Evolutionary conservation across 1,139 yeast genomes (phyloP).

Genomic region (Yamadazyma dushanensis): DNA sequence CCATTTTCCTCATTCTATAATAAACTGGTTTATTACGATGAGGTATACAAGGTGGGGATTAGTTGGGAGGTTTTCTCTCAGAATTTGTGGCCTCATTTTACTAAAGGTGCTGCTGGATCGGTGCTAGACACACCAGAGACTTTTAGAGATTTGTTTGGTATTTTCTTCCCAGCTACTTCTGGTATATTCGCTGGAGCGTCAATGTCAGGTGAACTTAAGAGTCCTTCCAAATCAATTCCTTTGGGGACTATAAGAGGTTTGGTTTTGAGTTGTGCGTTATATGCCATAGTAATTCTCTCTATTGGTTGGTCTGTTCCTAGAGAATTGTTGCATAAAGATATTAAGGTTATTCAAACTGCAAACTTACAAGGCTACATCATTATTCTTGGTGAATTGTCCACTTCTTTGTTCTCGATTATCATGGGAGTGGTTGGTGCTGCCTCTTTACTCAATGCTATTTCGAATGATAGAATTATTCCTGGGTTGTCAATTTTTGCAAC

Average conservation of each 20-base stretch:
- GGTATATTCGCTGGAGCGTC: slow-evolving; percentile 99
- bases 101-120: slow-evolving; percentile 91
- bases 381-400: slow-evolving; percentile 84
- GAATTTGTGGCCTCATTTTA: slow-evolving; percentile 76
- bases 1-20: slow-evolving; percentile 75
- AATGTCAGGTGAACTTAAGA: slow-evolving; percentile 91
- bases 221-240: slow-evolving; percentile 88
- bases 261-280: slow-evolving; percentile 69
- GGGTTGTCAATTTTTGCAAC: slow-evolving; percentile 61
- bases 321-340: slow-evolving; percentile 68
- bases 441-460: slow-evolving; percentile 82
- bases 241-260: slow-evolving; percentile 86
- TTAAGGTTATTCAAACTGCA: slow-evolving; percentile 81
- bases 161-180: slow-evolving; percentile 96
- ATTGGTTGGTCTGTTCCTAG: slow-evolving; percentile 83
- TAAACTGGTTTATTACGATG: slow-evolving; percentile 50
- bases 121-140: slow-evolving; percentile 64
- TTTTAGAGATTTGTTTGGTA: slow-evolving; percentile 84
- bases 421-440: slow-evolving; percentile 97
- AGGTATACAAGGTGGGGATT: slow-evolving; percentile 67
- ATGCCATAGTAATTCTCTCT: slow-evolving; percentile 72
- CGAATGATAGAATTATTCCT: slow-evolving; percentile 83
- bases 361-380: slow-evolving; percentile 70
- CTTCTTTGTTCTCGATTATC: slow-evolving; percentile 86
- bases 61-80: slow-evolving; percentile 62